Percentiles rank a stretch among this genome's conserved stretches.
Evolutionary conservation across 116 monocot genomes (phyloP).

Genomic region (Dioscorea cayenensis): DNA sequence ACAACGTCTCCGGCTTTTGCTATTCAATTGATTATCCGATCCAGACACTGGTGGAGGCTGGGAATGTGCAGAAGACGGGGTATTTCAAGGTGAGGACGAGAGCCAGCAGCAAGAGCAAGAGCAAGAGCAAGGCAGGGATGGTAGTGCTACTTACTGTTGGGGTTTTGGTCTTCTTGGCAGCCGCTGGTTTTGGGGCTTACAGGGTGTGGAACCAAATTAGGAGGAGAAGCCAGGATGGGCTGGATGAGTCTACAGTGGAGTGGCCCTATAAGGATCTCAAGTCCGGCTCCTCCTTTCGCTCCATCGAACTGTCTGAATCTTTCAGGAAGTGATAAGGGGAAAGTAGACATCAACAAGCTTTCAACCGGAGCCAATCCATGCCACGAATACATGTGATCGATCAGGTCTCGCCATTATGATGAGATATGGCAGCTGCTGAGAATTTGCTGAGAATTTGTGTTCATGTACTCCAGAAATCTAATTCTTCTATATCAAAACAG

Average conservation of each 20-base stretch:
- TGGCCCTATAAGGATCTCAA: slow-evolving; percentile 48
- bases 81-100: slow-evolving; percentile 66
- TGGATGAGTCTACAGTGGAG: slow-evolving; percentile 13
- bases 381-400: no score
- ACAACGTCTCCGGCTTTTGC: slow-evolving; percentile 49
- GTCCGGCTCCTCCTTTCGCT: slow-evolving; percentile 39
- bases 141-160: slow-evolving; percentile 27
- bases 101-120: not conserved
- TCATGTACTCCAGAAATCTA: no score
- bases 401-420: no score
- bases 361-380: no score
- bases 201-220: slow-evolving; percentile 21
- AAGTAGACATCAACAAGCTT: not conserved
- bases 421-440: no score
- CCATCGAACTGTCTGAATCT: slow-evolving; percentile 51
- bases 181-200: slow-evolving; percentile 18
- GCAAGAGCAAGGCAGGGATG: not conserved
- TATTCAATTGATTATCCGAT: slow-evolving; percentile 64
- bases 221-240: not conserved
- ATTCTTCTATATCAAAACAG: no score
- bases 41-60: slow-evolving; percentile 44
- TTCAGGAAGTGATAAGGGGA: slow-evolving; percentile 8
- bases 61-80: slow-evolving; percentile 38
- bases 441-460: no score
- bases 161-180: slow-evolving; percentile 6